These are phyloP conservation scores for Scenedesmus sp. DNA, from an alignment of 163 green algal genomes.

Conservation along the genomic window DNA sequence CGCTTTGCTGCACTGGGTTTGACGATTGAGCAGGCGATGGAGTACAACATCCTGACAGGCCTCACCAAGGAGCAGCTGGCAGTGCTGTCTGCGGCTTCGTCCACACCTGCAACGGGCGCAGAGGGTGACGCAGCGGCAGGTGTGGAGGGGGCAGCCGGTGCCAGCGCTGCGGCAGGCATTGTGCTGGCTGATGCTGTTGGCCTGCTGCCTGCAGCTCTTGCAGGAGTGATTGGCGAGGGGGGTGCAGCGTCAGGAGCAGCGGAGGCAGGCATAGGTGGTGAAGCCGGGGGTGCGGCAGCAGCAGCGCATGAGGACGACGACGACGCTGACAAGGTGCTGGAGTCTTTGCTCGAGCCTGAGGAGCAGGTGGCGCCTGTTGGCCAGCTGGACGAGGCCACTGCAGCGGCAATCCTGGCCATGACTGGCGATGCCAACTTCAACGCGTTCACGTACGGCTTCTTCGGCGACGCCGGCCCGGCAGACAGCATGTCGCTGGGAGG, in stretches of 20 bases:
- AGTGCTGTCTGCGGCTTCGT: constrained; percentile 25
- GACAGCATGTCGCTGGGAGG: neutral
- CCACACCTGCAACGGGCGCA: neutral
- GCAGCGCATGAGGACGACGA: constrained; percentile 35
- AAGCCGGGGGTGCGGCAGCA: neutral
- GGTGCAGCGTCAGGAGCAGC: neutral
- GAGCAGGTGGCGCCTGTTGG: neutral
- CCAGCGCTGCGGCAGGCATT: constrained; percentile 4
- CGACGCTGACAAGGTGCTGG: constrained; percentile 40
- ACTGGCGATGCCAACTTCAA: constrained; percentile 51
- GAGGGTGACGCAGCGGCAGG: neutral
- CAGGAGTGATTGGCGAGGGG: neutral
- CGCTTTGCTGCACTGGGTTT: constrained; percentile 49
- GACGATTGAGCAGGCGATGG: constrained; percentile 44
- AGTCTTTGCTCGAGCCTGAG: constrained; percentile 44
- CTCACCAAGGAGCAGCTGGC: constrained; percentile 51
- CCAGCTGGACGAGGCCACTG: constrained; percentile 19
- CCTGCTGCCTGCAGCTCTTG: constrained; percentile 3
- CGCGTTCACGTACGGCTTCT: constrained; percentile 55
- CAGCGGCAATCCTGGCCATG: constrained; percentile 33
- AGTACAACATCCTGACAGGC: constrained; percentile 47
- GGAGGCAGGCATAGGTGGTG: neutral
- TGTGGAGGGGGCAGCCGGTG: neutral
- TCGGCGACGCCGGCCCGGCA: constrained; percentile 1
- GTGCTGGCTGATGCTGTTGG: neutral